A percentile compares a stretch with the other conserved stretches of the same genome.
phyloP scores from a whole-genome alignment of 306 rosid species.

The Gillenia trifoliata region DNA sequence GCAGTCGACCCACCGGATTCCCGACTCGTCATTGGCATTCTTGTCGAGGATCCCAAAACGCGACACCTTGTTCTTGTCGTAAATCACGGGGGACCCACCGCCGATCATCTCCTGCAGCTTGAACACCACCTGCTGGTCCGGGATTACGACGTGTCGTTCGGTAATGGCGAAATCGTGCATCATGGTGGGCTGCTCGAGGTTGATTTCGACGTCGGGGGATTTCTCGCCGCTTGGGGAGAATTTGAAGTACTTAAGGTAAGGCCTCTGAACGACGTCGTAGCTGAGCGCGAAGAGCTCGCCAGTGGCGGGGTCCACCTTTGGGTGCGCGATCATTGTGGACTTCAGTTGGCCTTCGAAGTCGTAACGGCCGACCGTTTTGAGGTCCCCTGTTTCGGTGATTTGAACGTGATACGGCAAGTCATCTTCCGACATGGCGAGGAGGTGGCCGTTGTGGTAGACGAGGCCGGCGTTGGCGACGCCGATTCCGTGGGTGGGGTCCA shows the following conservation, averaged over 20 bases:
- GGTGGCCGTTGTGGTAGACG: constrained; percentile 61
- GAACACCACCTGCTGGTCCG: constrained; percentile 93
- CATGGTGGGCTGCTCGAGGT: constrained; percentile 66
- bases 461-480: constrained; percentile 98
- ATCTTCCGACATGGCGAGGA: constrained; percentile 78
- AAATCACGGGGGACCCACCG: constrained; percentile 88
- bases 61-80: constrained; percentile 55
- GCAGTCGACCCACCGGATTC: constrained; percentile 71
- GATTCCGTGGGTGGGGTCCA: constrained; percentile 65
- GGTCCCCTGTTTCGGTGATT: constrained; percentile 56
- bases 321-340: constrained; percentile 91
- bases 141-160: constrained; percentile 60
- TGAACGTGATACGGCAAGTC: constrained; percentile 76
- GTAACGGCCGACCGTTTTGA: constrained; percentile 68
- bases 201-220: constrained; percentile 70
- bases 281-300: constrained; percentile 63
- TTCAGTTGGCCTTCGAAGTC: constrained; percentile 52
- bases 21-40: constrained; percentile 48
- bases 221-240: constrained; percentile 54
- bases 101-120: constrained; percentile 66
- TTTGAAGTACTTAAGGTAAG: constrained; percentile 70
- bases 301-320: constrained; percentile 64
- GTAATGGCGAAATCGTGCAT: constrained; percentile 95
- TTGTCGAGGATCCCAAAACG: constrained; percentile 63
- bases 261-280: constrained; percentile 70